phyloP scores from a whole-genome alignment of 1,139 yeast genomes.

The Geotrichum cucujoidarum region DNA sequence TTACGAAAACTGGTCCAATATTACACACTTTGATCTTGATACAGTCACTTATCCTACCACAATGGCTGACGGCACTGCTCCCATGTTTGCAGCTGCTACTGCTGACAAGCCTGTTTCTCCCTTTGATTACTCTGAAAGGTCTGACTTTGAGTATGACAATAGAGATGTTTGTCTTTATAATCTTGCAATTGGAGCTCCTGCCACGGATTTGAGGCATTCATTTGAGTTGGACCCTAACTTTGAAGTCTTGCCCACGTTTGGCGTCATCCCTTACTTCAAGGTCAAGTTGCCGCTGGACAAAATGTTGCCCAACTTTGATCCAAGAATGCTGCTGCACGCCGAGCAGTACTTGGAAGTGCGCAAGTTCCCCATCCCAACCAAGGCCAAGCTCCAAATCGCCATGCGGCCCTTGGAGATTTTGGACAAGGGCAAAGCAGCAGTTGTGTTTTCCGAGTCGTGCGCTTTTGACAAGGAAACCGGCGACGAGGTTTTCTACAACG shows the following conservation, averaged over 20 bases:
- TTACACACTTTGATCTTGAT: slow-evolving; percentile 59
- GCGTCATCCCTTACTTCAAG: slow-evolving; percentile 71
- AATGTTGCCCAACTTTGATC: slow-evolving; percentile 76
- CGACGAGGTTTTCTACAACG: slow-evolving; percentile 69
- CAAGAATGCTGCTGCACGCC: slow-evolving; percentile 81
- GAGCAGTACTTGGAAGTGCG: slow-evolving; percentile 84
- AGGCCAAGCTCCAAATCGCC: slow-evolving; percentile 52
- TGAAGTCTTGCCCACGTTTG: slow-evolving; percentile 88
- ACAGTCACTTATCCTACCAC: slow-evolving; percentile 53
- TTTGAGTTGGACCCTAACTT: slow-evolving; percentile 76
- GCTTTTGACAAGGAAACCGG: slow-evolving; percentile 66
- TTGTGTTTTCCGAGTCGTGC: slow-evolving; percentile 69
- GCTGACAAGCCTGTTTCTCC: slow-evolving; percentile 45
- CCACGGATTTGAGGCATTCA: slow-evolving; percentile 69
- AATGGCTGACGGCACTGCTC: slow-evolving; percentile 74
- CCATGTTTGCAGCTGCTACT: slow-evolving; percentile 62
- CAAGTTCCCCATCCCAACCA: slow-evolving; percentile 74
- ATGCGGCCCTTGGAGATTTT: slow-evolving; percentile 66
- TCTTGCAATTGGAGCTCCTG: slow-evolving; percentile 81
- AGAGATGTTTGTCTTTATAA: slow-evolving; percentile 81
- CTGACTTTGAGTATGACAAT: slow-evolving; percentile 51
- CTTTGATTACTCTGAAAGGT: slow-evolving; percentile 25
- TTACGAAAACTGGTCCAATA: slow-evolving; percentile 58
- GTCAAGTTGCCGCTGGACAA: slow-evolving; percentile 52
- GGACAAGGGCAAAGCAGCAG: slow-evolving; percentile 86